Percentiles rank a stretch among this genome's conserved stretches.
Conservation (phyloP, 257 asterid species). For the Solanum lycopersicoides region DNA sequence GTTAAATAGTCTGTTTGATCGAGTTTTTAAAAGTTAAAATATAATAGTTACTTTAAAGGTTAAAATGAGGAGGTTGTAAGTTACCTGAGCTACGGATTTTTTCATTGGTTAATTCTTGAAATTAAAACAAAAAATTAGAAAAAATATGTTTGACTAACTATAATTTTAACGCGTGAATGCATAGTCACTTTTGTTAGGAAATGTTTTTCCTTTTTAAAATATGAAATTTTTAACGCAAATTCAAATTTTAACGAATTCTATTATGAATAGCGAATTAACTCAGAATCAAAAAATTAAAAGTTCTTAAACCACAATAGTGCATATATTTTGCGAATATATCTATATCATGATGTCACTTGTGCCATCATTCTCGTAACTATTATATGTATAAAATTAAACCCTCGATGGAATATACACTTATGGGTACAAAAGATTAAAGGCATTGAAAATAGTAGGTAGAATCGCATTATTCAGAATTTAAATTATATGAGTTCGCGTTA, state of each 20-base stretch:
- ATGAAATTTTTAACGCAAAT: too few species aligned
- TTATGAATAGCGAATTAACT: too few species aligned
- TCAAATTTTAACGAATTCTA: too few species aligned
- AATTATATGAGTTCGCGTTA: neutral
- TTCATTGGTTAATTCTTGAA: too few species aligned
- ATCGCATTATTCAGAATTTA: neutral
- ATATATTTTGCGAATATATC: neutral
- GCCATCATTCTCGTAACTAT: neutral
- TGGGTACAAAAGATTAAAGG: neutral
- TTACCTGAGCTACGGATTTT: too few species aligned
- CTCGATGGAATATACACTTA: neutral
- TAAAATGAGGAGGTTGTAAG: neutral
- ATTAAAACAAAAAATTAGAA: too few species aligned
- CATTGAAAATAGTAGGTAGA: neutral
- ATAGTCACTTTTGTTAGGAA: too few species aligned
- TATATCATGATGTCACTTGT: conserved; percentile 11
- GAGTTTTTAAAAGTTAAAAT: neutral
- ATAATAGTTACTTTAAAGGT: neutral
- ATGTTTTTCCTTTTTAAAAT: too few species aligned
- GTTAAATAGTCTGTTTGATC: neutral
- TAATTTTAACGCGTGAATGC: too few species aligned
- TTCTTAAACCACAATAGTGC: neutral
- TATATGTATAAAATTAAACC: neutral
- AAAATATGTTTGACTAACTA: too few species aligned
- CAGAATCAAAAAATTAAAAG: too few species aligned